A percentile compares a stretch with the other conserved stretches of the same genome.
Evolutionary conservation across 2,329 filamentous ascomycete species (phyloP).

Genomic region (Monosporascus sp.): DNA sequence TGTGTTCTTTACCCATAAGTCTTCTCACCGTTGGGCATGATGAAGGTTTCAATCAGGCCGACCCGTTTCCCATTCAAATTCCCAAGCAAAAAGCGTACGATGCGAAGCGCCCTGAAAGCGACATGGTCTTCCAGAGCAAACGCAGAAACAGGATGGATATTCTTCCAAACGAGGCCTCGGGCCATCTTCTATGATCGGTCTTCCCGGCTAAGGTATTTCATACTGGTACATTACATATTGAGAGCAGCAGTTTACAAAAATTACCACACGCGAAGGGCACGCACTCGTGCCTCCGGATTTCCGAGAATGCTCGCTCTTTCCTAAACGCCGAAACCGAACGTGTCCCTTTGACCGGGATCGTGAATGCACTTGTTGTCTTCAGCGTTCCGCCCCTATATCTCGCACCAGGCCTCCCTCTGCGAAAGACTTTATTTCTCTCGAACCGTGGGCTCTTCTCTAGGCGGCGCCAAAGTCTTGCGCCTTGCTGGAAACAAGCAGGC

Average conservation of each 20-base stretch:
- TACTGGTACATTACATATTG: background rate
- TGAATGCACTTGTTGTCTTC: background rate
- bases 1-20: too few species aligned
- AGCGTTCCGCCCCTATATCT: background rate
- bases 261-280: background rate
- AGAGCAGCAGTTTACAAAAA: background rate
- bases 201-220: background rate
- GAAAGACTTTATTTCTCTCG: background rate
- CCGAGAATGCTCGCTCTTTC: background rate
- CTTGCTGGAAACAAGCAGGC: slow-evolving; percentile 81
- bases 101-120: too few species aligned
- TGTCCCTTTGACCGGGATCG: background rate
- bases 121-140: too few species aligned
- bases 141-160: too few species aligned
- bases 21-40: too few species aligned
- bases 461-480: slow-evolving; percentile 63
- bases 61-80: too few species aligned
- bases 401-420: background rate
- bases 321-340: background rate
- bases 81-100: too few species aligned
- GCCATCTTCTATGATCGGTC: background rate
- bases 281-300: background rate
- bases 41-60: too few species aligned
- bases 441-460: background rate
- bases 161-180: too few species aligned